Evolutionary conservation across 768 basidiomycete genomes (phyloP).

Genomic region (Solioccasus polychromus): DNA sequence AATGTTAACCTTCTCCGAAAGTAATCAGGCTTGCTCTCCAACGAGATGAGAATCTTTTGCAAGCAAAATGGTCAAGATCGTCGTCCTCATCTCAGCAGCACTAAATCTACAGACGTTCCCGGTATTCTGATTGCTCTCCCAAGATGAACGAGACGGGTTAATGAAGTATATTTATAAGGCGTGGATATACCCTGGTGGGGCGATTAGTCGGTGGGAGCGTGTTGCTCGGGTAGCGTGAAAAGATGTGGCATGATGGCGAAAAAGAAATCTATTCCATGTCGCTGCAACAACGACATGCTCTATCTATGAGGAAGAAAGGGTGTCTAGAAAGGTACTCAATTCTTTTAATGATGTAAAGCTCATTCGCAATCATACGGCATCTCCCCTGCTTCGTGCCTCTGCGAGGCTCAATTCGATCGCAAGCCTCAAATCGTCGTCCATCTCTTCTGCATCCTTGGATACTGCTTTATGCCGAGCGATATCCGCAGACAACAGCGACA

Average conservation of each 20-base stretch:
- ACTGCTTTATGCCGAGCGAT: conserved; percentile 2
- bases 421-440: conserved; percentile 63
- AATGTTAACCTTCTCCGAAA: conserved; percentile 98
- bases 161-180: conserved; percentile 99
- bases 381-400: conserved; percentile 35
- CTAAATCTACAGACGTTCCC: conserved; percentile 84
- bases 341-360: not conserved
- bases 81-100: conserved; percentile 91
- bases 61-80: conserved; percentile 96
- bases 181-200: conserved; percentile 69
- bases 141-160: conserved; percentile 79
- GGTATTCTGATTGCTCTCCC: conserved; percentile 68
- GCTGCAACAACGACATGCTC: not conserved
- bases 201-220: conserved; percentile 65
- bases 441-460: conserved; percentile 30
- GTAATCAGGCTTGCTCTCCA: conserved; percentile 82
- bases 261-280: conserved; percentile 4
- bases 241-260: conserved; percentile 46
- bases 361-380: conserved; percentile 6
- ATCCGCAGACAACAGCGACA: conserved; percentile 15
- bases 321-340: too few relatives aligned
- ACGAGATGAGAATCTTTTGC: conserved; percentile 99
- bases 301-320: not conserved
- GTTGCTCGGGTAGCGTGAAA: conserved; percentile 87
- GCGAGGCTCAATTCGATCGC: conserved; percentile 71